A percentile compares a stretch with the other conserved stretches of the same genome.
These are phyloP conservation scores for Zalerion maritima DNA, from an alignment of 495 filamentous ascomycete genomes.

Conservation along the genomic window DNA sequence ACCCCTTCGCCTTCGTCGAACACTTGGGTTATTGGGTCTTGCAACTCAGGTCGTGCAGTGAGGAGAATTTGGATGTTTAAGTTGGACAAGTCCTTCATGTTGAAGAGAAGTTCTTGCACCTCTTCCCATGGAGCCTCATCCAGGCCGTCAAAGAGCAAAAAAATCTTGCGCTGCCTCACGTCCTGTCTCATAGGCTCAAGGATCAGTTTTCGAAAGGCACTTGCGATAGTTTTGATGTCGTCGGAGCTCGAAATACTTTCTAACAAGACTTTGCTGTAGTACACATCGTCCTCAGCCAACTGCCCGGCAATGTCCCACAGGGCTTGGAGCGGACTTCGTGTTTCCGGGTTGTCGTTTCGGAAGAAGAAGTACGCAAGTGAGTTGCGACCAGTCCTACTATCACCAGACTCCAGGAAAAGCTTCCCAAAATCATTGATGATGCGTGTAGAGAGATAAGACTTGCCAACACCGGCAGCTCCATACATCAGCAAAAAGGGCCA, in stretches of 20 bases:
- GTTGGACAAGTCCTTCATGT: slow-evolving; percentile 10
- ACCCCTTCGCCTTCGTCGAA: slow-evolving; percentile 11
- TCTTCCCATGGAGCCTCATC: slow-evolving; percentile 20
- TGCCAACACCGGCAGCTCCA: slow-evolving; percentile 20
- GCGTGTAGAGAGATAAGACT: slow-evolving; percentile 18
- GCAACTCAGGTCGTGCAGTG: not conserved
- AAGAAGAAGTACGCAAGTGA: slow-evolving; percentile 22
- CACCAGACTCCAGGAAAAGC: slow-evolving; percentile 7
- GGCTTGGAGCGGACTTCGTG: slow-evolving; percentile 14
- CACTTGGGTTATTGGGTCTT: not conserved
- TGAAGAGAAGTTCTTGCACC: slow-evolving; percentile 9
- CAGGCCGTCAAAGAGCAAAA: slow-evolving; percentile 20
- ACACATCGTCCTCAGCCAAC: slow-evolving; percentile 16
- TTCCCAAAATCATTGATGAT: slow-evolving; percentile 13
- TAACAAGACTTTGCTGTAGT: slow-evolving; percentile 14
- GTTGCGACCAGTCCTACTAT: slow-evolving; percentile 4
- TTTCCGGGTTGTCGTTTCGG: slow-evolving; percentile 18
- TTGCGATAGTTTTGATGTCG: slow-evolving; percentile 15
- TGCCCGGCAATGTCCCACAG: slow-evolving; percentile 19
- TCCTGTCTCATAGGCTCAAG: slow-evolving; percentile 13
- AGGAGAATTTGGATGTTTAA: slow-evolving; percentile 3
- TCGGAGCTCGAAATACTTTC: slow-evolving; percentile 7
- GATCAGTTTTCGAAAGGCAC: slow-evolving; percentile 18
- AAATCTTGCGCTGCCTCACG: slow-evolving; percentile 9
- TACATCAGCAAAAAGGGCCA: slow-evolving; percentile 18